Percentiles rank a stretch among this genome's conserved stretches.
phyloP scores from a whole-genome alignment of 2,329 filamentous ascomycete species.

The Talaromyces atroroseus region DNA sequence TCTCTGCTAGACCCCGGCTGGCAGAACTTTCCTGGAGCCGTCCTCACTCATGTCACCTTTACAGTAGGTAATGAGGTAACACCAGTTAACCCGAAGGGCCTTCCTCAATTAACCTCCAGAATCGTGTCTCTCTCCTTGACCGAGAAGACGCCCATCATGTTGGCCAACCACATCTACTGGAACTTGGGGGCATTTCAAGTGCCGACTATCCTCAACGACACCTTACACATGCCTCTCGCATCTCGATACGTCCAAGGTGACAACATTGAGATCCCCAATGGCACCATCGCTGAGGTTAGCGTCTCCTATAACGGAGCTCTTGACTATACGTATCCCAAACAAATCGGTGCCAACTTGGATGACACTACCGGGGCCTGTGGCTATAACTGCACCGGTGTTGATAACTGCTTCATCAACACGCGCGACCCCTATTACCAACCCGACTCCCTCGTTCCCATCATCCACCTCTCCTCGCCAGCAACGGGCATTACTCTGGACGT shows the following conservation, averaged over 20 bases:
- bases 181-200: conserved; percentile 46
- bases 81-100: conserved; percentile 34
- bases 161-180: conserved; percentile 49
- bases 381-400: conserved; percentile 76
- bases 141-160: conserved; percentile 46
- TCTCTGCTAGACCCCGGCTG: conserved; percentile 39
- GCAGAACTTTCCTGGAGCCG: conserved; percentile 43
- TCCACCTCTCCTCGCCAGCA: conserved; percentile 60
- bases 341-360: conserved; percentile 65
- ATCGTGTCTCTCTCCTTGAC: conserved; percentile 42
- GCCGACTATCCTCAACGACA: conserved; percentile 39
- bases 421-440: conserved; percentile 31
- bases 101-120: conserved; percentile 40
- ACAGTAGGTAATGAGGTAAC: conserved; percentile 35
- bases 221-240: conserved; percentile 43
- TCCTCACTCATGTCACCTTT: conserved; percentile 43
- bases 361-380: conserved; percentile 70
- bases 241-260: conserved; percentile 43
- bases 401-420: conserved; percentile 51
- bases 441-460: conserved; percentile 41
- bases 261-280: conserved; percentile 68
- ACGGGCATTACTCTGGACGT: conserved; percentile 81
- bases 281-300: conserved; percentile 68
- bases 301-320: conserved; percentile 53
- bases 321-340: conserved; percentile 71